Percentiles rank a stretch among this genome's conserved stretches.
Conservation (phyloP, 768 basidiomycete genomes). For the Suillus subluteus region DNA sequence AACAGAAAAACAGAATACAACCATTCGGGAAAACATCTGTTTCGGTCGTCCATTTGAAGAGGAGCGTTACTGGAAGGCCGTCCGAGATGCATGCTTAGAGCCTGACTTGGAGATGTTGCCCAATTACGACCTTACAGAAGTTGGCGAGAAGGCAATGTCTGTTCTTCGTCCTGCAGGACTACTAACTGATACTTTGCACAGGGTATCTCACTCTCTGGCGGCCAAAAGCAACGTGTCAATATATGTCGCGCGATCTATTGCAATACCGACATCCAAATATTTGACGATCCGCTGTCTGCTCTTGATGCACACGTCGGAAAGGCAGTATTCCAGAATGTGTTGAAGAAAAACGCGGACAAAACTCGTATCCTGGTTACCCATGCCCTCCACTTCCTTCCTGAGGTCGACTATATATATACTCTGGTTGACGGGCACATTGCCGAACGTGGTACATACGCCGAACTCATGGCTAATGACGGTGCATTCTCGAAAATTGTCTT, state of each 20-base stretch:
- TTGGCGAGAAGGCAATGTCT: conserved; percentile 63
- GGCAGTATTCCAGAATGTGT: conserved; percentile 82
- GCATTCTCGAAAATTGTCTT: conserved; percentile 74
- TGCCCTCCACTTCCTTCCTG: conserved; percentile 85
- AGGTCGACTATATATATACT: conserved; percentile 85
- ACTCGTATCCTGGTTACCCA: conserved; percentile 92
- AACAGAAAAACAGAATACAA: conserved; percentile 63
- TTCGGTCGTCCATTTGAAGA: conserved; percentile 86
- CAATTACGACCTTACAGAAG: conserved; percentile 81
- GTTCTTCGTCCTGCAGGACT: conserved; percentile 13
- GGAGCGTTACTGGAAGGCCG: conserved; percentile 79
- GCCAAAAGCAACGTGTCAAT: conserved; percentile 79
- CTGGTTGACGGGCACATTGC: conserved; percentile 76
- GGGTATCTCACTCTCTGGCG: conserved; percentile 89
- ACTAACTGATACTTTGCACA: conserved; percentile 20
- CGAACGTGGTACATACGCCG: conserved; percentile 79
- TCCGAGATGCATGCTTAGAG: conserved; percentile 77
- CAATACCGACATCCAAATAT: conserved; percentile 83
- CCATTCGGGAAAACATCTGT: conserved; percentile 86
- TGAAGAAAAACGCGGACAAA: conserved; percentile 66
- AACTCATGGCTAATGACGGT: conserved; percentile 65
- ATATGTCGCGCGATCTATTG: conserved; percentile 89
- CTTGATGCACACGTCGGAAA: conserved; percentile 93
- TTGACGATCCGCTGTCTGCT: conserved; percentile 86
- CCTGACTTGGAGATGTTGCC: conserved; percentile 79